Evolutionary conservation across 139 green algal species (phyloP), one percentile per base, ranked within the genome.

Genomic region (Coccomyxa sp.): DNA sequence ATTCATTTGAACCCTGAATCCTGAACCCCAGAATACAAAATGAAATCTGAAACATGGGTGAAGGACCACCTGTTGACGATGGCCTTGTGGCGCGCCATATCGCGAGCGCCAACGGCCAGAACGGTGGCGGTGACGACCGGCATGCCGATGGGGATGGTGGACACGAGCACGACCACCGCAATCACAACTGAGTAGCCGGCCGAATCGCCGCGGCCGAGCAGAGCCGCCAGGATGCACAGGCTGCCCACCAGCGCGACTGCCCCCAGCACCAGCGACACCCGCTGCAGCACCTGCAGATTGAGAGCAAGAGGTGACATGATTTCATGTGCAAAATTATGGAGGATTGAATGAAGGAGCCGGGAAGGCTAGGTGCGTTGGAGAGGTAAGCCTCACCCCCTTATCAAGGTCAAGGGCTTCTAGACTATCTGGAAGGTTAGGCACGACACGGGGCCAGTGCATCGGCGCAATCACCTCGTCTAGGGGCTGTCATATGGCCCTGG

Each of bases 61-160:
- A 71, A 31, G 23, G 13, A 13, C 9, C 51, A 83, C 83, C 83
- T 81, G 68, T 58, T 81, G 17, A 89, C 86, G 23, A 89, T 87
- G 30, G 86, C 86, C 60, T 89, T 89, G 45, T 89, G 82, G 9
- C 25, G 58, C 0, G 78, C 86, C 83, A 89, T 87, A 60, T 87
- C 83, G 18, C 84, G 83, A 11, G 86, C 86, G 1, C 86, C 86
- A 11, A 85, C 79, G 13, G 86, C 86, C 59, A 89, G 86, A 32
- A 89, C 86, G 0, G 86, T 84, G 0, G 63, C 76, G 0, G 71
- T 82, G 0, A 89, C 86, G 25, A 89, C 86, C 14, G 86, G 86
- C 77, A 89, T 89, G 58, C 86, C 86, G 31, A 89, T 86, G 58
- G 86, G 86, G 7, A 89, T 79, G 15, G 67, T 30, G 16, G 83